Conservation (phyloP, 345 rosid species). For the Eucalyptus pauciflora region DNA sequence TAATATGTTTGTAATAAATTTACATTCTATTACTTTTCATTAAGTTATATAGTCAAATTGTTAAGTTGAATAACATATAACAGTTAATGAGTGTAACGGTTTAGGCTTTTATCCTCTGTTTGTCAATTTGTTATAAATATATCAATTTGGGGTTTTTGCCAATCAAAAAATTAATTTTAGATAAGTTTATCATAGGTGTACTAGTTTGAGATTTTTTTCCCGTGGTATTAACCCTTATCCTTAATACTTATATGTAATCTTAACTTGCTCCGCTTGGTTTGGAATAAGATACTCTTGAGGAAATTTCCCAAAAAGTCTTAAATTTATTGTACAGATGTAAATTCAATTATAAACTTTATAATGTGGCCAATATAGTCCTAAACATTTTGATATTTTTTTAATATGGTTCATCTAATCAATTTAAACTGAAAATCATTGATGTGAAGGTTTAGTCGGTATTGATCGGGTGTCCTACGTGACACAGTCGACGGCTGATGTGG, state of each 20-base stretch:
- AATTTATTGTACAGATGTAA: accelerated
- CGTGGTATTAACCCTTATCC: no score
- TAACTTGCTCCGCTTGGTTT: not conserved
- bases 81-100: accelerated
- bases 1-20: no score
- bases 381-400: not conserved
- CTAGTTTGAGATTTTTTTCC: no score
- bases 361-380: not conserved
- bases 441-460: not conserved
- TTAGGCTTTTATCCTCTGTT: no score
- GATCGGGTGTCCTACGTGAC: not conserved
- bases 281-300: not conserved
- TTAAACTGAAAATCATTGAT: not conserved
- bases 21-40: no score
- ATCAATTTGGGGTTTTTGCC: no score
- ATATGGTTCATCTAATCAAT: not conserved
- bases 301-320: not conserved
- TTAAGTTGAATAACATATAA: no score
- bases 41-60: no score
- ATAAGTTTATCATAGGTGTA: no score
- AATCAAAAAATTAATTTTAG: no score
- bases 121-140: no score
- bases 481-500: accelerated
- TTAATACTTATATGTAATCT: not conserved
- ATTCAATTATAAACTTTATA: not conserved